A percentile compares a stretch with the other conserved stretches of the same genome.
Evolutionary conservation across 805 yeast species (phyloP).

Genomic region (Kodamaea sagamina): DNA sequence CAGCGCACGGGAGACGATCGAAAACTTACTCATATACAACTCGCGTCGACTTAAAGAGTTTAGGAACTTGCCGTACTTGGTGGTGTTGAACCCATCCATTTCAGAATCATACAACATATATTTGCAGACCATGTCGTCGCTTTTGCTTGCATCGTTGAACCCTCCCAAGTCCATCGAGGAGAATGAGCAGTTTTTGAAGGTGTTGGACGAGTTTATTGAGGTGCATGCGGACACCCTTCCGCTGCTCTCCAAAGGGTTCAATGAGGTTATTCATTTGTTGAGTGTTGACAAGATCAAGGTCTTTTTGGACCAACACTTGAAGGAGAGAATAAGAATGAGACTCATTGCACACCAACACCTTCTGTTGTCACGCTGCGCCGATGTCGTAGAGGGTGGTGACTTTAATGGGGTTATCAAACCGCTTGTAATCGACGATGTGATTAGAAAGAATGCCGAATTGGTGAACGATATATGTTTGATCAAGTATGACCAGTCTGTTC

Average conservation of each 20-base stretch:
- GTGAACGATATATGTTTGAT: conserved; percentile 82
- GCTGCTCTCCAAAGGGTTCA: conserved; percentile 77
- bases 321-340: conserved; percentile 85
- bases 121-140: conserved; percentile 58
- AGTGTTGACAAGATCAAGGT: conserved; percentile 51
- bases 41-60: conserved; percentile 73
- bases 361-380: conserved; percentile 45
- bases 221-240: conserved; percentile 85
- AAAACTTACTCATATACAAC: conserved; percentile 57
- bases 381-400: conserved; percentile 32
- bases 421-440: conserved; percentile 61
- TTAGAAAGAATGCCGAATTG: conserved; percentile 65
- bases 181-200: conserved; percentile 52
- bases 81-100: conserved; percentile 82
- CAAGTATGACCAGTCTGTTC: conserved; percentile 78
- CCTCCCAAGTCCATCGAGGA: conserved; percentile 52
- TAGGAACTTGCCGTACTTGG: conserved; percentile 77
- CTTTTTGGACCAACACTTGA: conserved; percentile 74
- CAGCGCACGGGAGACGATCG: conserved; percentile 58
- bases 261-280: conserved; percentile 56
- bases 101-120: conserved; percentile 75
- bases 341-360: conserved; percentile 85
- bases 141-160: conserved; percentile 35
- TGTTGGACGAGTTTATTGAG: conserved; percentile 62
- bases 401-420: conserved; percentile 59